Conservation (phyloP, 2,329 filamentous ascomycete genomes). For the Endoconidiophora laricicola region DNA sequence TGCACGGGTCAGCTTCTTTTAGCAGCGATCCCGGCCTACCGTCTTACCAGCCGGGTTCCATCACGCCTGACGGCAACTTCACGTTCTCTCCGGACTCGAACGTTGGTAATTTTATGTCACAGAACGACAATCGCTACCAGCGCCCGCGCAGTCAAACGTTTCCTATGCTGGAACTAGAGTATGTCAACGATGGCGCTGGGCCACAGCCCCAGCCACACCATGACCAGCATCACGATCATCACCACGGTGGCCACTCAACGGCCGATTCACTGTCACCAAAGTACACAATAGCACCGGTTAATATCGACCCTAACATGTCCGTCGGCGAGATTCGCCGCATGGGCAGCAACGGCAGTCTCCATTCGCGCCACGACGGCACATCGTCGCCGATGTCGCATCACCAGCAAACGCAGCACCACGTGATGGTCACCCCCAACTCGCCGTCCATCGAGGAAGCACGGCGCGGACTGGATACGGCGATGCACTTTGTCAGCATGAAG, state of each 20-base stretch:
- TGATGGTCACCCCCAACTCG: neutral
- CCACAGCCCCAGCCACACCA: neutral
- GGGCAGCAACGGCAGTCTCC: conserved; percentile 6
- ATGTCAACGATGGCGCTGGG: conserved; percentile 21
- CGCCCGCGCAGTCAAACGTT: conserved; percentile 76
- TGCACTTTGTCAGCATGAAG: conserved; percentile 12
- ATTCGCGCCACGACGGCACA: neutral
- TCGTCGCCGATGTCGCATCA: neutral
- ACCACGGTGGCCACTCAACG: conserved; percentile 19
- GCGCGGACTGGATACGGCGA: conserved; percentile 10
- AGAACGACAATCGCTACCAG: conserved; percentile 37
- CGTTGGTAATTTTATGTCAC: conserved; percentile 42
- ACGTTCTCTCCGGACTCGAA: conserved; percentile 59
- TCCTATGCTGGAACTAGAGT: conserved; percentile 51
- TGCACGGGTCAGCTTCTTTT: neutral
- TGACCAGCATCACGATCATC: conserved; percentile 16
- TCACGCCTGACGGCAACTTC: conserved; percentile 61
- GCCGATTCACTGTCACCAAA: neutral
- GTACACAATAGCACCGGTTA: neutral
- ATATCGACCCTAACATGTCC: neutral
- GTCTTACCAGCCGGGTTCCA: conserved; percentile 48
- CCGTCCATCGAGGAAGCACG: conserved; percentile 13
- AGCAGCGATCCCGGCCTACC: neutral
- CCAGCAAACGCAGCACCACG: conserved; percentile 30
- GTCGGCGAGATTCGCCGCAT: conserved; percentile 4